Evolutionary conservation across 257 asterid species (phyloP).

Genomic region (Jaltomata sinuosa): DNA sequence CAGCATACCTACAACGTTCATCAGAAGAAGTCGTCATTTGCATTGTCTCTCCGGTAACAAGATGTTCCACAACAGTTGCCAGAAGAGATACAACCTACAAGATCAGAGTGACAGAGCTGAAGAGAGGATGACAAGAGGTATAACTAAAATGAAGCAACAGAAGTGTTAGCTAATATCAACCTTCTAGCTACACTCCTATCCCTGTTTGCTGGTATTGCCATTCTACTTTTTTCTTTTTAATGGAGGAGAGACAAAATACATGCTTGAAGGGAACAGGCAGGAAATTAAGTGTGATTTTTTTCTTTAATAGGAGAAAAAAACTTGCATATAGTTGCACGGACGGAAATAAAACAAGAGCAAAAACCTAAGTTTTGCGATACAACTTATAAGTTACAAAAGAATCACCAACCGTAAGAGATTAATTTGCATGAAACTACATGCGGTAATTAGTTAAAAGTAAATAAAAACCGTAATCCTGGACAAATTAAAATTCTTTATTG

Average conservation of each 20-base stretch:
- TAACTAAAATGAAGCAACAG: background rate
- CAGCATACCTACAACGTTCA: slow-evolving; percentile 77
- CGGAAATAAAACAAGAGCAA: background rate
- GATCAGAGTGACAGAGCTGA: background rate
- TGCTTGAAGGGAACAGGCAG: background rate
- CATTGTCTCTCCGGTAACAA: slow-evolving; percentile 98
- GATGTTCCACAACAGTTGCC: slow-evolving; percentile 88
- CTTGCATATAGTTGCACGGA: background rate
- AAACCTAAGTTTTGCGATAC: background rate
- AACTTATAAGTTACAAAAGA: background rate
- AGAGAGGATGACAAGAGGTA: background rate
- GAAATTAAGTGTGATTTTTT: background rate
- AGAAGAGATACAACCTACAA: slow-evolving; percentile 79
- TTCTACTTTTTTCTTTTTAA: background rate
- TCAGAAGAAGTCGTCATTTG: slow-evolving; percentile 84
- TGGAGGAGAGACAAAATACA: background rate
- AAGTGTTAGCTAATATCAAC: background rate
- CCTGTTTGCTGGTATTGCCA: background rate
- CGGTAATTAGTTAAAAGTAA: background rate
- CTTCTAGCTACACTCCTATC: background rate
- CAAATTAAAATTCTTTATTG: background rate
- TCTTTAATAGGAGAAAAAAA: background rate
- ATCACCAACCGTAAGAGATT: background rate
- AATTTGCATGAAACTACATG: background rate
- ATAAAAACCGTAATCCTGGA: background rate